These are phyloP conservation scores for Botrytis paeoniae DNA, from an alignment of 2,329 filamentous ascomycete species.

Conservation along the genomic window DNA sequence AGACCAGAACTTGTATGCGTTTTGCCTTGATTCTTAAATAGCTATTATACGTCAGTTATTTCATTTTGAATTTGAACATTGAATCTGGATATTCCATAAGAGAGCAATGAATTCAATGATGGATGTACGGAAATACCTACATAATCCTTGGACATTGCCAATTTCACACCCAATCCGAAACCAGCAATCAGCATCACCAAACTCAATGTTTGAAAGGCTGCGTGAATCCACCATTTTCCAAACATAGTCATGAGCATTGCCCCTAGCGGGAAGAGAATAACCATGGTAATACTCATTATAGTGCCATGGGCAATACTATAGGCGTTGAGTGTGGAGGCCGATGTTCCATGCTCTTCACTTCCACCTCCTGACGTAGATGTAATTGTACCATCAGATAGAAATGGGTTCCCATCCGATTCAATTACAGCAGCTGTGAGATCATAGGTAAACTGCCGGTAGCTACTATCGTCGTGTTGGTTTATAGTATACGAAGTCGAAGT, in stretches of 20 bases:
- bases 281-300: conserved; percentile 59
- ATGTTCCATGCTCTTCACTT: not conserved
- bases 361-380: conserved; percentile 3
- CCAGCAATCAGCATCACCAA: conserved; percentile 60
- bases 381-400: conserved; percentile 21
- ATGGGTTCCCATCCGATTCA: conserved; percentile 30
- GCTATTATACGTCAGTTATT: conserved; percentile 39
- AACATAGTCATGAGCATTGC: conserved; percentile 58
- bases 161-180: conserved; percentile 56
- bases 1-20: conserved; percentile 56
- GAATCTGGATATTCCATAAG: not conserved
- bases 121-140: conserved; percentile 42
- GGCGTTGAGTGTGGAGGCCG: conserved; percentile 6
- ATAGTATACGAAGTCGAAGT: conserved; percentile 23
- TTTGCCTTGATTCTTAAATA: conserved; percentile 40
- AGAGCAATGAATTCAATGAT: not conserved
- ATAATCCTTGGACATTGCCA: conserved; percentile 41
- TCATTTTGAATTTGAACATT: not conserved
- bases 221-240: conserved; percentile 51
- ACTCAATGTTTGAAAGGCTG: conserved; percentile 51
- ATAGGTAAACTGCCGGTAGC: conserved; percentile 25
- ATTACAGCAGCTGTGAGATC: conserved; percentile 32
- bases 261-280: conserved; percentile 58
- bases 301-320: conserved; percentile 51
- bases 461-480: conserved; percentile 24